Conservation (phyloP, 225 moss, liverwort and hornwort species). For the Bryum argenteum region DNA sequence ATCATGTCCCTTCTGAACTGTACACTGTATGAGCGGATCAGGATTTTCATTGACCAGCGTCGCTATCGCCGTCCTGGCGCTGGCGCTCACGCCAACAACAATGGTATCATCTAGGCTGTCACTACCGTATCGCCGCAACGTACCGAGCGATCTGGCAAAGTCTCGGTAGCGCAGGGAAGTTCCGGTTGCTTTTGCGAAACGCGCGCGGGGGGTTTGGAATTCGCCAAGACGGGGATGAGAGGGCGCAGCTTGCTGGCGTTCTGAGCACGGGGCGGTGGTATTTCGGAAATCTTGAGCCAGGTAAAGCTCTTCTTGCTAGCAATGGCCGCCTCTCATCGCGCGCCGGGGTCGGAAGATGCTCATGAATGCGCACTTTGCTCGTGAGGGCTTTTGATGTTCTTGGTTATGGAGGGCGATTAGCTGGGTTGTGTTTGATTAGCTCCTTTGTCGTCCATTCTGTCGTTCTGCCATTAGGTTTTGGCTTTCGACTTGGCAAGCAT, state of each 20-base stretch:
- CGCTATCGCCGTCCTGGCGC: neutral
- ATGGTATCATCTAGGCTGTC: neutral
- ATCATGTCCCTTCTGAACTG: neutral
- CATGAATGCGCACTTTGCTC: too few species aligned
- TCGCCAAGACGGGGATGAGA: neutral
- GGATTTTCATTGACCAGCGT: neutral
- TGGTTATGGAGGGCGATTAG: neutral
- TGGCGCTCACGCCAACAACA: neutral
- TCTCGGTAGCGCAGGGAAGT: neutral
- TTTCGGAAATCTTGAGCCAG: neutral
- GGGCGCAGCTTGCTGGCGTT: neutral
- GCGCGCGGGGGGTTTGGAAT: neutral
- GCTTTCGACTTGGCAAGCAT: neutral
- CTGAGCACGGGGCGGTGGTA: neutral
- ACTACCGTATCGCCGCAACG: neutral
- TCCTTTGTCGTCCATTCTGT: neutral
- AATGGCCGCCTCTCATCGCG: neutral
- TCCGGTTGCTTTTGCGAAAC: neutral
- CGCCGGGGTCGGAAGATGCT: neutral
- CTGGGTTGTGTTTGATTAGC: neutral
- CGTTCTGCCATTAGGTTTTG: conserved; percentile 12
- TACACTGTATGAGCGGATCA: conserved; percentile 30
- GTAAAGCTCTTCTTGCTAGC: neutral
- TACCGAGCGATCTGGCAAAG: neutral
- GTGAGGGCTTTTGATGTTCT: neutral